Evolutionary conservation across 306 rosid species (phyloP).

Genomic region (Cucurbita ficifolia): DNA sequence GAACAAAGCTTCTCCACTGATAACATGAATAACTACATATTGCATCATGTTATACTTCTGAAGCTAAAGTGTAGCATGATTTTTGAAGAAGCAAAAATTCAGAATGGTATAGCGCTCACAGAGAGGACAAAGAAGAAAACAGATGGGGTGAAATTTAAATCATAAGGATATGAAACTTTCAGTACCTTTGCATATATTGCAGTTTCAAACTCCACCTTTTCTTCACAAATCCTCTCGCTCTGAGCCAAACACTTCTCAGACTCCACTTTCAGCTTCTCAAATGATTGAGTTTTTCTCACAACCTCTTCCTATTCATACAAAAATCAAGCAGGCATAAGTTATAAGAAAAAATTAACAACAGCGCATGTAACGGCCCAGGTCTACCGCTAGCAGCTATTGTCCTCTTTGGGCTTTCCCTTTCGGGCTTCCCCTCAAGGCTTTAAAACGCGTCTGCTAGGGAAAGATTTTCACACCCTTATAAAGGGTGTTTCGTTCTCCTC

Average conservation of each 20-base stretch:
- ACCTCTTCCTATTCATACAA: constrained; percentile 61
- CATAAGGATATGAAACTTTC: neutral
- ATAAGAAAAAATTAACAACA: neutral
- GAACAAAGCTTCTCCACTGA: neutral
- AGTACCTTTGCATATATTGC: constrained; percentile 57
- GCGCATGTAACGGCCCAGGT: neutral
- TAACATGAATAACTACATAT: neutral
- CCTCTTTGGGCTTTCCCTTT: too few relatives aligned
- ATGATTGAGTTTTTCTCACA: constrained; percentile 46
- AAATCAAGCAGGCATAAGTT: neutral
- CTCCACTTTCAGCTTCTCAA: constrained; percentile 68
- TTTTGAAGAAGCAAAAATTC: neutral
- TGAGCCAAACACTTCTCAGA: constrained; percentile 68
- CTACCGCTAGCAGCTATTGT: too few relatives aligned
- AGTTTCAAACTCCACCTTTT: constrained; percentile 65
- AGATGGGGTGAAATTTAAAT: neutral
- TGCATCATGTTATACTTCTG: neutral
- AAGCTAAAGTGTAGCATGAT: neutral
- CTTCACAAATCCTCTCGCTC: constrained; percentile 55
- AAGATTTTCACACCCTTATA: too few relatives aligned
- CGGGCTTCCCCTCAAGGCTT: too few relatives aligned
- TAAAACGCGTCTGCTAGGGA: too few relatives aligned
- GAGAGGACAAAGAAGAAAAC: neutral
- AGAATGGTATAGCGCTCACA: neutral
- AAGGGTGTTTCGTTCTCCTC: too few relatives aligned